Evolutionary conservation across 805 yeast genomes (phyloP), one percentile per base, ranked within the genome.

Genomic region (Wickerhamiella domercqiae): DNA sequence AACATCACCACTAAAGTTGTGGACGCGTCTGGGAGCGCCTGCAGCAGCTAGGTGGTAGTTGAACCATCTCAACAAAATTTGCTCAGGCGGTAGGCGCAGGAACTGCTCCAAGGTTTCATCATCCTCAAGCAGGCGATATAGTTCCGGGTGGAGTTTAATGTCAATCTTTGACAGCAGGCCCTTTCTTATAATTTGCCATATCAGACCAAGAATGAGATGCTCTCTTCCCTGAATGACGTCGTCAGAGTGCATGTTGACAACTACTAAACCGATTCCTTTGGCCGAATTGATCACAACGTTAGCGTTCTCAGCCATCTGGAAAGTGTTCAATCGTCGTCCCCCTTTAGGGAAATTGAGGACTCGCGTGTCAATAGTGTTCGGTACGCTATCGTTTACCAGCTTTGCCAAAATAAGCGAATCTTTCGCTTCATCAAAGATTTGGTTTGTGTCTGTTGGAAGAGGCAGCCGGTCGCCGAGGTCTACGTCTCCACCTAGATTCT

Each of bases 221-320:
- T 90, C 98, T 50, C 80, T 82, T 53, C 98, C 98, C 51, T 86
- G 96, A 47, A 84, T 80, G 45, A 90, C 83, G 59, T 87, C 97
- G 57, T 90, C 97, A 9, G 97, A 80, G 51, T 87, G 97, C 36
- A 90, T 97, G 55, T 90, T 90, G 36, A 90, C 97, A 35, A 90
- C 97, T 40, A 90, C 80, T 68, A 96, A 87, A 16, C 98, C 98
- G 61, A 90, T 90, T 37, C 97, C 98, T 63, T 90, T 90, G 21
- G 98, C 98, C 2, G 98, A 90, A 60, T 90, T 90, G 61, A 90
- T 82, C 28, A 90, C 97, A 47, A 90, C 86, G 62, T 90, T 90
- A 38, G 97, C 95, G 61, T 90, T 90, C 63, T 90, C 98, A 47
- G 80, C 72, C 75, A 93, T 87, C 47, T 86, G 90, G 68, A 90